Percentiles rank a stretch among this genome's conserved stretches.
Conservation (phyloP, 73 alveolate genomes). For the Diophrys appendiculata region DNA sequence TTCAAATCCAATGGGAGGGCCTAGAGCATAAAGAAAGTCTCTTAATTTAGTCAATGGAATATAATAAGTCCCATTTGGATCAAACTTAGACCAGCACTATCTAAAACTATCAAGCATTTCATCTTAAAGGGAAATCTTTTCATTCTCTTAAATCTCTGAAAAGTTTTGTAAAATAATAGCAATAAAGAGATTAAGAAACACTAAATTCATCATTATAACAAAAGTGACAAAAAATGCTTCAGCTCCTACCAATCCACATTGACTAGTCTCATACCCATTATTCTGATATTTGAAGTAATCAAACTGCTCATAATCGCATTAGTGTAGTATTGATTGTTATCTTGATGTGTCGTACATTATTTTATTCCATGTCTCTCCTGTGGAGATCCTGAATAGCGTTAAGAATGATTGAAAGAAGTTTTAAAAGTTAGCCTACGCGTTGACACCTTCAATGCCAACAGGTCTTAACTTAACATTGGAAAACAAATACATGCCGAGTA, state of each 20-base stretch:
- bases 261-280: background rate
- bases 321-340: background rate
- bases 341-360: conserved; percentile 65
- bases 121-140: conserved; percentile 14
- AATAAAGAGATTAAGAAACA: conserved; percentile 70
- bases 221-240: conserved; percentile 38
- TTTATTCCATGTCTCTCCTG: conserved; percentile 65
- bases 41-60: conserved; percentile 18
- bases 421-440: conserved; percentile 26
- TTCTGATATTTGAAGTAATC: background rate
- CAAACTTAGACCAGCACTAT: conserved; percentile 49
- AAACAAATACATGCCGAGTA: conserved; percentile 45
- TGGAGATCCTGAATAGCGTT: conserved; percentile 31
- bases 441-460: background rate
- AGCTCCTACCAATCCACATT: background rate
- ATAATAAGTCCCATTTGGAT: conserved; percentile 47
- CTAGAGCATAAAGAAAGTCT: conserved; percentile 20
- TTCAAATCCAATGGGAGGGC: conserved; percentile 38
- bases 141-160: conserved; percentile 26
- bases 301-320: conserved; percentile 20
- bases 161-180: conserved; percentile 71
- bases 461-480: conserved; percentile 35
- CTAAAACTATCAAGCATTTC: conserved; percentile 24
- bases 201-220: conserved; percentile 52
- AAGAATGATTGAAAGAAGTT: conserved; percentile 29